Evolutionary conservation across 2,329 filamentous ascomycete genomes (phyloP), one percentile per base, ranked within the genome.

Genomic region (Aspergillus fructus): DNA sequence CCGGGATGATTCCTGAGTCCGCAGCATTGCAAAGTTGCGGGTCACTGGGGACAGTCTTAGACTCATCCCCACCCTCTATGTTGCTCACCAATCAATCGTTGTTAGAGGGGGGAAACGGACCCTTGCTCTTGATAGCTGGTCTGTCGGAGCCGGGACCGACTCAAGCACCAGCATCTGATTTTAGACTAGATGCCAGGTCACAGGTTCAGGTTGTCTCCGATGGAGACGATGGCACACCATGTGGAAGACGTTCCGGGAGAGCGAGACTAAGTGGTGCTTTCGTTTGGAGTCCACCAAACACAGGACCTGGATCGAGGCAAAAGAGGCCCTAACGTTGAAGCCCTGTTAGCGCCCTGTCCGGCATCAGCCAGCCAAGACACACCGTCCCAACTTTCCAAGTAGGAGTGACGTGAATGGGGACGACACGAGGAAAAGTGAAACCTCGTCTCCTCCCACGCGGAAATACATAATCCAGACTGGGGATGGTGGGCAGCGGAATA

Each of bases 291-390:
- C 65, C 61, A 65, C 66, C 63, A 65, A 68, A 66, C 66, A 66
- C 63, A 63, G 61, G 63, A 60, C 62, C 62, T 64, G 60, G 59
- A 66, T 63, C 60, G 58, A 61, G 57, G 43, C 49, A 56, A 30
- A 9, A 42, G 51, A 59, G 49, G 54, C 55, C 58, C 49, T 58
- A 66, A 63, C 50, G 19, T 56, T 56, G 49, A 53, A 59, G 55
- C 13, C 64, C 66, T 68, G 64, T 68, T 64, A 69, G 68, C 62
- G 53, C 39, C 55, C 64, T 68, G 64, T 63, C 67, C 63, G 64
- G 66, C 64, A 68, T 64, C 60, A 51, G 58, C 55, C 58, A 57
- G 58, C 45, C 56, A 53, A 62, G 58, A 55, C 47, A 48, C 41
- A 42, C 55, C 56, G 54, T 49, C 47, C 34, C 51, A 55, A 57